These are phyloP conservation scores for Saturnispora quitensis DNA, from an alignment of 805 yeast species.

Conservation along the genomic window DNA sequence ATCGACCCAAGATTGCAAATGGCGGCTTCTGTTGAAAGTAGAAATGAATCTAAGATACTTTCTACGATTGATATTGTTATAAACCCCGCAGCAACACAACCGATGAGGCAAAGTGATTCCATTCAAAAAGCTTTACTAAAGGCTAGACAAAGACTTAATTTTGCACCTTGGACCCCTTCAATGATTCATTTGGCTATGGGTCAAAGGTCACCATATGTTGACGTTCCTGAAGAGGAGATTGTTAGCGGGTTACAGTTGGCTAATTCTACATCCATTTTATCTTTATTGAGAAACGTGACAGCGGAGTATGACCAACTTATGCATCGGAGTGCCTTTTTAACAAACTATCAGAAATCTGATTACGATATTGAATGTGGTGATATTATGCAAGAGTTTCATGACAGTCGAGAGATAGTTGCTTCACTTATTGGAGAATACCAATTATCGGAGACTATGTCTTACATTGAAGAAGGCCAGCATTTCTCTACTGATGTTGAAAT, in stretches of 20 bases:
- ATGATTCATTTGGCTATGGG: constrained; percentile 74
- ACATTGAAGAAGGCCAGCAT: constrained; percentile 40
- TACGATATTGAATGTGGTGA: constrained; percentile 35
- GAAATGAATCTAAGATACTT: constrained; percentile 36
- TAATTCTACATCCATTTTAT: constrained; percentile 68
- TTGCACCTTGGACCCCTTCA: constrained; percentile 81
- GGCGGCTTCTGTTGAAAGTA: constrained; percentile 39
- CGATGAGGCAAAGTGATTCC: constrained; percentile 30
- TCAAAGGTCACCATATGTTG: constrained; percentile 53
- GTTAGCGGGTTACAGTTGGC: constrained; percentile 78
- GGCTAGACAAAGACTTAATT: constrained; percentile 58
- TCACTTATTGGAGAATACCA: constrained; percentile 40
- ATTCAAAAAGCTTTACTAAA: constrained; percentile 43
- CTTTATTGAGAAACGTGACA: constrained; percentile 56
- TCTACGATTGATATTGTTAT: constrained; percentile 62
- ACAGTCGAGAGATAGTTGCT: constrained; percentile 37
- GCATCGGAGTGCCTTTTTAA: constrained; percentile 74
- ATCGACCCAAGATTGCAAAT: constrained; percentile 70
- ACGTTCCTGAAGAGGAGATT: constrained; percentile 29
- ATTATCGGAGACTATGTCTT: constrained; percentile 32
- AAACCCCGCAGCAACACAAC: constrained; percentile 34
- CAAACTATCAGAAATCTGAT: constrained; percentile 52
- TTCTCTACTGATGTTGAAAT: neutral
- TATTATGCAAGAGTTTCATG: constrained; percentile 40
- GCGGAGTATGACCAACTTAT: constrained; percentile 74